Evolutionary conservation across 768 basidiomycete species (phyloP).

Genomic region (Lactarius hengduanensis): DNA sequence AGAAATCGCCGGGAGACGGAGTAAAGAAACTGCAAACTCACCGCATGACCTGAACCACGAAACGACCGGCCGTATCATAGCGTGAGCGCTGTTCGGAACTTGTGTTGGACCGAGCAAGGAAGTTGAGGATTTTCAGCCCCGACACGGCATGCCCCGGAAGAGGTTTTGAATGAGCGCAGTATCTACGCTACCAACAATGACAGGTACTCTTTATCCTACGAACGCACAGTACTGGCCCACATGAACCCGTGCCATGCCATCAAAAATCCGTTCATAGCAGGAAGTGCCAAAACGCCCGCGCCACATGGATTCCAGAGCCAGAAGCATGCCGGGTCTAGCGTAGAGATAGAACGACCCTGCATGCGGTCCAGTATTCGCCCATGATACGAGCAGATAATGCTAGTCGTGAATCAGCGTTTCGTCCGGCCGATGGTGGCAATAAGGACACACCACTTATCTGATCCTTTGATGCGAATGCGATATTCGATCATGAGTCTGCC

Average conservation of each 20-base stretch:
- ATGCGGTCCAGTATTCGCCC: background rate
- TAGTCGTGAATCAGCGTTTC: background rate
- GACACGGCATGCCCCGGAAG: background rate
- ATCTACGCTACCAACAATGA: background rate
- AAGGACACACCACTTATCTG: background rate
- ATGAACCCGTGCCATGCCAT: background rate
- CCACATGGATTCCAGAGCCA: background rate
- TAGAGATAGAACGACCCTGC: background rate
- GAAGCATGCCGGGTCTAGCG: background rate
- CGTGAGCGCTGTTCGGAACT: background rate
- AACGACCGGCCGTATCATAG: background rate
- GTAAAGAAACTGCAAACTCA: background rate
- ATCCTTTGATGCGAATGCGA: background rate
- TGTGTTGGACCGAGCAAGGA: background rate
- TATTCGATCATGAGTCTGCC: slow-evolving; percentile 12
- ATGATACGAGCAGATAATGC: background rate
- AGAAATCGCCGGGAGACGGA: background rate
- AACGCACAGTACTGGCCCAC: background rate
- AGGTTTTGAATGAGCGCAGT: background rate
- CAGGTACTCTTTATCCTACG: background rate
- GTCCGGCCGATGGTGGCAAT: background rate
- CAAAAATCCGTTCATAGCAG: background rate
- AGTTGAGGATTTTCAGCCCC: background rate
- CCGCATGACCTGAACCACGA: background rate
- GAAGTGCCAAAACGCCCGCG: background rate